phyloP scores from a whole-genome alignment of 2,329 filamentous ascomycete species.

The Tolypocladium endophyticum region DNA sequence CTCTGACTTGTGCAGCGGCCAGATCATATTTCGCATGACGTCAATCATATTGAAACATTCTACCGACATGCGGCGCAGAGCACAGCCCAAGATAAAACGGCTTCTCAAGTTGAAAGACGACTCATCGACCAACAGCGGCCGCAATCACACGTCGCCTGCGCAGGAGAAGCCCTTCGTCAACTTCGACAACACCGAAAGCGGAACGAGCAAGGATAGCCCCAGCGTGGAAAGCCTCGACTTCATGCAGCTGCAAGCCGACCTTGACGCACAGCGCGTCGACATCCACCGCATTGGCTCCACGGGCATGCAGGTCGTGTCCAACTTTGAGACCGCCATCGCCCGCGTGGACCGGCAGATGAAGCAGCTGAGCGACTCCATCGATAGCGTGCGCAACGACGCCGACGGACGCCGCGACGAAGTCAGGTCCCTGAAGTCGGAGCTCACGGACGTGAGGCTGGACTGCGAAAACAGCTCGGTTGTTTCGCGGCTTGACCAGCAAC shows the following conservation, averaged over 20 bases:
- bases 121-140: background rate
- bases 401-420: constrained; percentile 14
- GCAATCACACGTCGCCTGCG: background rate
- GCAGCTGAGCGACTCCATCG: constrained; percentile 18
- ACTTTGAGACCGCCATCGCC: constrained; percentile 22
- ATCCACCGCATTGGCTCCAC: constrained; percentile 25
- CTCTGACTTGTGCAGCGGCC: constrained; percentile 15
- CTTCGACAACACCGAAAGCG: background rate
- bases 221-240: constrained; percentile 9
- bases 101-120: constrained; percentile 17
- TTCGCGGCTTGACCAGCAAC: constrained; percentile 10
- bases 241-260: constrained; percentile 18
- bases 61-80: constrained; percentile 10
- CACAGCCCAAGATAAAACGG: constrained; percentile 21
- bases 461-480: constrained; percentile 7
- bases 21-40: constrained; percentile 21
- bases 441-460: constrained; percentile 9
- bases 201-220: background rate
- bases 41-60: constrained; percentile 15
- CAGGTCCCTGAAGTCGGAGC: constrained; percentile 13
- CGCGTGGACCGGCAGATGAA: constrained; percentile 23
- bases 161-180: background rate
- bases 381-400: constrained; percentile 12
- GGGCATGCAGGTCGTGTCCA: constrained; percentile 24
- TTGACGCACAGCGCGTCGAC: constrained; percentile 22